A percentile compares a stretch with the other conserved stretches of the same genome.
phyloP scores from a whole-genome alignment of 805 yeast genomes.

The Suhomyces kilbournensis region DNA sequence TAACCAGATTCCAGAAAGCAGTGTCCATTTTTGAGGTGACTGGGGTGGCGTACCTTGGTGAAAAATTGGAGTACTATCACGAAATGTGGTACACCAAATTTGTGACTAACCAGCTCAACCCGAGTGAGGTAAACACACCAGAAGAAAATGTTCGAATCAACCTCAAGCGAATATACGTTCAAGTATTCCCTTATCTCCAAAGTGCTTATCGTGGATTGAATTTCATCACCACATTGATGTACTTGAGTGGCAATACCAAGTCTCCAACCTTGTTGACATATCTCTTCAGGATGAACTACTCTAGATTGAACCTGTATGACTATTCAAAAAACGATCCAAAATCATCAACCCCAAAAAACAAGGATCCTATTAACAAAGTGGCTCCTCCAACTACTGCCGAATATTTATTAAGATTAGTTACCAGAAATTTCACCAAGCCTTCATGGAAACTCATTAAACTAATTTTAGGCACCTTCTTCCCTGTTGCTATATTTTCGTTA shows the following conservation, averaged over 20 bases:
- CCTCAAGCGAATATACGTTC: slow-evolving; percentile 44
- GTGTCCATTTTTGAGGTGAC: slow-evolving; percentile 59
- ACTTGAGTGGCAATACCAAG: slow-evolving; percentile 62
- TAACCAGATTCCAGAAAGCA: slow-evolving; percentile 51
- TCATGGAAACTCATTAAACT: slow-evolving; percentile 29
- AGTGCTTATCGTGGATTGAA: slow-evolving; percentile 47
- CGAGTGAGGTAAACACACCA: slow-evolving; percentile 16
- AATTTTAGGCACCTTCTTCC: slow-evolving; percentile 56
- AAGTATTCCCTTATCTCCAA: slow-evolving; percentile 59
- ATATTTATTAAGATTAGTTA: slow-evolving; percentile 23
- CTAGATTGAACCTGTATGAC: slow-evolving; percentile 57
- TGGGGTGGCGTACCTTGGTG: slow-evolving; percentile 64
- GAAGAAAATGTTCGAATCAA: slow-evolving; percentile 27
- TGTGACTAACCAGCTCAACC: slow-evolving; percentile 44
- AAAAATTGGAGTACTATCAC: slow-evolving; percentile 62
- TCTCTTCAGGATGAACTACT: slow-evolving; percentile 59
- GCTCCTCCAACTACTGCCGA: slow-evolving; percentile 44
- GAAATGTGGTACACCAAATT: slow-evolving; percentile 62
- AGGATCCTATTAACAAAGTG: slow-evolving; percentile 22
- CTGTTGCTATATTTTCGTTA: slow-evolving; percentile 74
- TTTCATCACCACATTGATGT: slow-evolving; percentile 58
- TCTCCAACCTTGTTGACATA: slow-evolving; percentile 63
- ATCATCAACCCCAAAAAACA: not conserved
- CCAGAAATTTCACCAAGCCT: slow-evolving; percentile 22
- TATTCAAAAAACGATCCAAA: slow-evolving; percentile 38